phyloP scores from a whole-genome alignment of 345 rosid species.

The Excoecaria agallocha region DNA sequence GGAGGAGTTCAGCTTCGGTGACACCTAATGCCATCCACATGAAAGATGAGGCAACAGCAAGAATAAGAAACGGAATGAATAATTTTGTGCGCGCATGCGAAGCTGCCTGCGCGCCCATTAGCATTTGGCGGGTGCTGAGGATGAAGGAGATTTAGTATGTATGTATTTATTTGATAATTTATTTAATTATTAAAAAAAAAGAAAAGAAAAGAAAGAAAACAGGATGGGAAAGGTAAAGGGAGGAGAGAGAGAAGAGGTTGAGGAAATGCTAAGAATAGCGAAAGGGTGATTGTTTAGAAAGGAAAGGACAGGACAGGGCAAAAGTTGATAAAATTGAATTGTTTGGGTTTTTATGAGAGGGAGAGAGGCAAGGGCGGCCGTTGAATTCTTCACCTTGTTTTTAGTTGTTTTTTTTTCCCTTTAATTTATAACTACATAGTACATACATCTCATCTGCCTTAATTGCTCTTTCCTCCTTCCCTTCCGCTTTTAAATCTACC shows the following conservation, averaged over 20 bases:
- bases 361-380: constrained; percentile 19
- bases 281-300: too few relatives aligned
- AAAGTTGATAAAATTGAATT: background rate
- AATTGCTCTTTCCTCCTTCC: too few relatives aligned
- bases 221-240: too few relatives aligned
- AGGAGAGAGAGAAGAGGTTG: too few relatives aligned
- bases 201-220: too few relatives aligned
- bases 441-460: too few relatives aligned
- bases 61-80: background rate
- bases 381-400: background rate
- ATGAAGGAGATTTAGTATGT: background rate
- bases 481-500: too few relatives aligned
- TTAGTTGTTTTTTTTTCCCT: background rate
- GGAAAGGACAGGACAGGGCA: background rate
- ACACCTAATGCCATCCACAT: background rate
- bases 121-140: background rate
- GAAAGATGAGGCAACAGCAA: background rate
- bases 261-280: too few relatives aligned
- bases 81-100: constrained; percentile 21
- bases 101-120: constrained; percentile 29
- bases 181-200: too few relatives aligned
- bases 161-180: too few relatives aligned
- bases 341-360: background rate
- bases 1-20: constrained; percentile 16
- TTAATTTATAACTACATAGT: background rate